Evolutionary conservation across 2,329 filamentous ascomycete species (phyloP).

Genomic region (Cytospora schulzeri): DNA sequence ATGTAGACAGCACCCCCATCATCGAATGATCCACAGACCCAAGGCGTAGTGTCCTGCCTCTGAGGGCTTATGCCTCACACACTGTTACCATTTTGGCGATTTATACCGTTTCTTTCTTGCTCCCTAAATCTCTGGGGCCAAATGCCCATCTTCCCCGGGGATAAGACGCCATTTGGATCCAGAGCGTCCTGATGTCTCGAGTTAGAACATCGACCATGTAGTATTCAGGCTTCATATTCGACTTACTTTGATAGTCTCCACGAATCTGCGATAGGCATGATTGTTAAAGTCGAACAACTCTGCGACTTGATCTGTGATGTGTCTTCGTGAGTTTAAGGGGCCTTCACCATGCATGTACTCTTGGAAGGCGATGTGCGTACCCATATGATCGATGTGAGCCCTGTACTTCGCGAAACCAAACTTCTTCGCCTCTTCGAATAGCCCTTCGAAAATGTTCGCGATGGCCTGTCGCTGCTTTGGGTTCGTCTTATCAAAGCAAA

Average conservation of each 20-base stretch:
- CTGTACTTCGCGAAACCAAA: conserved; percentile 43
- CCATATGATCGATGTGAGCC: conserved; percentile 45
- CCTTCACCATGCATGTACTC: fast-evolving
- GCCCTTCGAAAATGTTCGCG: conserved; percentile 37
- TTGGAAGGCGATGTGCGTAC: conserved; percentile 30
- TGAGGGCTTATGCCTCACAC: no score
- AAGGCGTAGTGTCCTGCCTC: no score
- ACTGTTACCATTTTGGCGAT: no score
- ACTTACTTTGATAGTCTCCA: conserved; percentile 42
- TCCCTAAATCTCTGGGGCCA: conserved; percentile 32
- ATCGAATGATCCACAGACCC: no score
- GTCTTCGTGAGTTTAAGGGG: conserved; percentile 9
- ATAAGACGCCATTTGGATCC: conserved; percentile 37
- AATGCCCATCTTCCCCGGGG: conserved; percentile 43
- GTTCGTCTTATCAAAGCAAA: conserved; percentile 49
- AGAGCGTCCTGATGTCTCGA: conserved; percentile 35
- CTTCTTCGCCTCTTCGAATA: conserved; percentile 39
- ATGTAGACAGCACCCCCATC: no score
- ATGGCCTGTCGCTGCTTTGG: conserved; percentile 41
- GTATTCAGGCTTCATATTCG: fast-evolving
- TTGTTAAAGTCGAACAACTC: conserved; percentile 43
- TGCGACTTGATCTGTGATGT: conserved; percentile 38
- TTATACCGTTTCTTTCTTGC: background rate
- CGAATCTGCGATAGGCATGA: conserved; percentile 42
- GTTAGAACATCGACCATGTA: background rate